Conservation (phyloP, 805 yeast species). For the Spathaspora gorwiae region DNA sequence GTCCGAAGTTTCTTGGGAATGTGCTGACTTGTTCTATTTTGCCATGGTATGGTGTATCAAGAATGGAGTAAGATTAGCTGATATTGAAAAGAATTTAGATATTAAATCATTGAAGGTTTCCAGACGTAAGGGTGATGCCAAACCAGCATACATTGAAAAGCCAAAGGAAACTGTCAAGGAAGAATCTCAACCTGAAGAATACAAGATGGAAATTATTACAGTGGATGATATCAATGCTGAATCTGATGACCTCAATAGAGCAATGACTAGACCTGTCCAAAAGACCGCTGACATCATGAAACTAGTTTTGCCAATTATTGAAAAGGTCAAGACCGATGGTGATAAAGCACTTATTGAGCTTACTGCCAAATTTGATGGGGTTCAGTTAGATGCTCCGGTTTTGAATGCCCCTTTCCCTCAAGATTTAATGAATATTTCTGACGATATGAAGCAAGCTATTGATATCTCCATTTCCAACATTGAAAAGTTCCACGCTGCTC, state of each 20-base stretch:
- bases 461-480: slow-evolving; percentile 89
- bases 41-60: slow-evolving; percentile 52
- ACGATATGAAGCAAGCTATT: slow-evolving; percentile 76
- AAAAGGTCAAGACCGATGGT: slow-evolving; percentile 70
- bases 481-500: slow-evolving; percentile 90
- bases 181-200: slow-evolving; percentile 23
- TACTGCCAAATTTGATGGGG: slow-evolving; percentile 90
- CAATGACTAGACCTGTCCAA: slow-evolving; percentile 91
- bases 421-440: slow-evolving; percentile 65
- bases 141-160: slow-evolving; percentile 60
- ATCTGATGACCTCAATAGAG: slow-evolving; percentile 45
- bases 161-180: slow-evolving; percentile 10
- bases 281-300: slow-evolving; percentile 89
- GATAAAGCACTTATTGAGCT: slow-evolving; percentile 84
- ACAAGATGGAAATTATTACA: slow-evolving; percentile 49
- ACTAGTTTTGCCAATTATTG: slow-evolving; percentile 84
- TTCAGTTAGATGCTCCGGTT: slow-evolving; percentile 64
- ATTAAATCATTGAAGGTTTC: slow-evolving; percentile 81
- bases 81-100: slow-evolving; percentile 81
- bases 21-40: slow-evolving; percentile 78
- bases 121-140: slow-evolving; percentile 94
- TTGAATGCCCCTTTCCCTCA: slow-evolving; percentile 83
- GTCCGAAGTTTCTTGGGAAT: slow-evolving; percentile 84
- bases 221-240: slow-evolving; percentile 33
- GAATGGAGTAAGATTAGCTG: slow-evolving; percentile 73